A percentile compares a stretch with the other conserved stretches of the same genome.
Conservation (phyloP, 2,329 filamentous ascomycete species). For the Diaporthe ilicicola region DNA sequence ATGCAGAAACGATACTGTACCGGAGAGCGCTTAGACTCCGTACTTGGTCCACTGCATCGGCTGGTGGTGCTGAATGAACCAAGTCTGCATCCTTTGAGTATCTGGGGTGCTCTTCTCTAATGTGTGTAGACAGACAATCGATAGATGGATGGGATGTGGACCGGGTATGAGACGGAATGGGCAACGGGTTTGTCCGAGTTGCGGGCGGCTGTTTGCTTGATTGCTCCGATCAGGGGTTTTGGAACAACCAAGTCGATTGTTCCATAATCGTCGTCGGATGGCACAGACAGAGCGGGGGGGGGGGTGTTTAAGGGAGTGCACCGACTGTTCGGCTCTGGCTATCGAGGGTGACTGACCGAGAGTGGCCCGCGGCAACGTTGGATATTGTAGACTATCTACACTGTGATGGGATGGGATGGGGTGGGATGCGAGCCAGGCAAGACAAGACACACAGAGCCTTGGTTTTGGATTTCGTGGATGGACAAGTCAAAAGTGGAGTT, state of each 20-base stretch:
- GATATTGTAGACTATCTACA: too few relatives aligned
- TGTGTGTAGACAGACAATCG: background rate
- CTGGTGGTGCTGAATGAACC: too few relatives aligned
- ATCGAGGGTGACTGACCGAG: background rate
- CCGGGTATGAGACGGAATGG: too few relatives aligned
- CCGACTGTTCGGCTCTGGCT: background rate
- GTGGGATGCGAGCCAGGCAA: background rate
- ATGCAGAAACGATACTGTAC: too few relatives aligned
- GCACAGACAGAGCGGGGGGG: background rate
- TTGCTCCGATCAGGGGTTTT: background rate
- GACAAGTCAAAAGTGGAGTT: conserved; percentile 20
- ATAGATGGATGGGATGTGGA: background rate
- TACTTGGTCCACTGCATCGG: too few relatives aligned
- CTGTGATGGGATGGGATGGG: background rate
- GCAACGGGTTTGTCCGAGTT: background rate
- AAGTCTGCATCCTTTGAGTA: too few relatives aligned
- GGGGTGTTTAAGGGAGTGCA: background rate
- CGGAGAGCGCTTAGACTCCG: too few relatives aligned
- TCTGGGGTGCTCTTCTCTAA: background rate
- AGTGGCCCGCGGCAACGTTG: background rate
- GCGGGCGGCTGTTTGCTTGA: background rate
- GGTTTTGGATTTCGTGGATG: background rate
- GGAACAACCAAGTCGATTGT: background rate
- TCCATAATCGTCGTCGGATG: background rate
- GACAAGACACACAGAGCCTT: conserved; percentile 12